Percentiles rank a stretch among this genome's conserved stretches.
These are phyloP conservation scores for Taphrina confusa DNA, from an alignment of 1,139 yeast genomes.

Conservation along the genomic window DNA sequence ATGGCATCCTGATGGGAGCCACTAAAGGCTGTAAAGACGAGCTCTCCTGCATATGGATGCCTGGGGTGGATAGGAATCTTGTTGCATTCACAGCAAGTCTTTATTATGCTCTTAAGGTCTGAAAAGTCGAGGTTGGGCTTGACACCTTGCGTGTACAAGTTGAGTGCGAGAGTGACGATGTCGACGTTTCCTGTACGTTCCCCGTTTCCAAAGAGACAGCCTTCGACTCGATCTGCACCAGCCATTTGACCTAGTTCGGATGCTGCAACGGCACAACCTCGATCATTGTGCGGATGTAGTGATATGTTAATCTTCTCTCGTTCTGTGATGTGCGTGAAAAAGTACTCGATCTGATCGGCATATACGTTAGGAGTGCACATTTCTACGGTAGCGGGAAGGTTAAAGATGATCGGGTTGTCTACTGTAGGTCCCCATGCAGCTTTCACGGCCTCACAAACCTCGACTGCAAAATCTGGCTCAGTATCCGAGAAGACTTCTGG, in stretches of 20 bases:
- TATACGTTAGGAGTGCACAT: constrained; percentile 90
- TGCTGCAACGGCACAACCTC: constrained; percentile 98
- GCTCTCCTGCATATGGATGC: constrained; percentile 95
- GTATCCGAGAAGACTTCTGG: constrained; percentile 96
- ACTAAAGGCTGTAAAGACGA: constrained; percentile 93
- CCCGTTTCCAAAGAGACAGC: constrained; percentile 96
- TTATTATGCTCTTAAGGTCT: constrained; percentile 76
- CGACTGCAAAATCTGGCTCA: constrained; percentile 75
- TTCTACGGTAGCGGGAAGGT: constrained; percentile 98
- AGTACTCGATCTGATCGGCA: constrained; percentile 95
- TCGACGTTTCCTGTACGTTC: constrained; percentile 99
- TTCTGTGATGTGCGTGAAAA: constrained; percentile 71
- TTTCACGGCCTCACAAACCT: constrained; percentile 93
- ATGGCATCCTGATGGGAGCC: constrained; percentile 99
- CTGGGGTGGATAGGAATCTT: constrained; percentile 91
- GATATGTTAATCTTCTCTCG: constrained; percentile 87
- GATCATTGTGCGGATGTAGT: constrained; percentile 92
- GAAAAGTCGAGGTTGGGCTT: constrained; percentile 84
- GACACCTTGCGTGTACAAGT: constrained; percentile 92
- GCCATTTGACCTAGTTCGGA: constrained; percentile 91
- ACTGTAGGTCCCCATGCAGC: constrained; percentile 85
- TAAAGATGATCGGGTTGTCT: constrained; percentile 86
- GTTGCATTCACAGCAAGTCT: constrained; percentile 88
- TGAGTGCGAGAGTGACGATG: constrained; percentile 85
- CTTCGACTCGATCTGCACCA: constrained; percentile 97